Evolutionary conservation across 495 filamentous ascomycete species (phyloP).

Genomic region (Mycothermus thermophilus): DNA sequence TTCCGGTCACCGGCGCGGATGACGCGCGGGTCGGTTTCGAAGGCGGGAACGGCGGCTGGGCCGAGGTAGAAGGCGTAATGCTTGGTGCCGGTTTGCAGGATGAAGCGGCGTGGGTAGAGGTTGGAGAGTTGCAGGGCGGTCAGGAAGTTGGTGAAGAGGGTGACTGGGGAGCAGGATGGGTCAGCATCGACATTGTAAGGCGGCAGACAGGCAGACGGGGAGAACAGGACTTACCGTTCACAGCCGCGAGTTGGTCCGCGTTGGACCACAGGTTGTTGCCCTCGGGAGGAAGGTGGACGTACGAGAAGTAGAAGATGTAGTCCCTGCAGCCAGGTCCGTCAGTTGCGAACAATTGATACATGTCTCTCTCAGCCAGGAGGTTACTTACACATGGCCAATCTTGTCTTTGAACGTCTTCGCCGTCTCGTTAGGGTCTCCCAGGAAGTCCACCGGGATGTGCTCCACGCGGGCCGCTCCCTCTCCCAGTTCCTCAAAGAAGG

Average conservation of each 20-base stretch:
- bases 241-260: conserved; percentile 27
- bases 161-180: too few relatives aligned
- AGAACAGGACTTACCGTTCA: conserved; percentile 25
- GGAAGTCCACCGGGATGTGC: conserved; percentile 36
- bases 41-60: conserved; percentile 27
- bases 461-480: conserved; percentile 20
- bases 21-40: conserved; percentile 33
- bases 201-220: not conserved
- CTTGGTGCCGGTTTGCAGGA: conserved; percentile 39
- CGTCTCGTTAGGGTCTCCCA: conserved; percentile 28
- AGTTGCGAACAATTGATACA: too few relatives aligned
- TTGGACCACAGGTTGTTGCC: conserved; percentile 30
- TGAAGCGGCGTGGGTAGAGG: conserved; percentile 32
- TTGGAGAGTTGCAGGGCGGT: conserved; percentile 24
- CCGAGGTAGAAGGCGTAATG: conserved; percentile 41
- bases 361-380: conserved; percentile 1
- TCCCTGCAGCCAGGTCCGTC: too few relatives aligned
- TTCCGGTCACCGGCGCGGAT: conserved; percentile 27
- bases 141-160: conserved; percentile 35
- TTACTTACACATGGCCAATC: conserved; percentile 12
- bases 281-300: conserved; percentile 34
- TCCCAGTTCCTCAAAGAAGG: conserved; percentile 9
- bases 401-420: conserved; percentile 17
- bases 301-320: conserved; percentile 43
- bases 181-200: conserved; percentile 6